Percentiles rank a stretch among this genome's conserved stretches.
Conservation (phyloP, 192 early-diverging fungal species). For the Coemansia sp. region DNA sequence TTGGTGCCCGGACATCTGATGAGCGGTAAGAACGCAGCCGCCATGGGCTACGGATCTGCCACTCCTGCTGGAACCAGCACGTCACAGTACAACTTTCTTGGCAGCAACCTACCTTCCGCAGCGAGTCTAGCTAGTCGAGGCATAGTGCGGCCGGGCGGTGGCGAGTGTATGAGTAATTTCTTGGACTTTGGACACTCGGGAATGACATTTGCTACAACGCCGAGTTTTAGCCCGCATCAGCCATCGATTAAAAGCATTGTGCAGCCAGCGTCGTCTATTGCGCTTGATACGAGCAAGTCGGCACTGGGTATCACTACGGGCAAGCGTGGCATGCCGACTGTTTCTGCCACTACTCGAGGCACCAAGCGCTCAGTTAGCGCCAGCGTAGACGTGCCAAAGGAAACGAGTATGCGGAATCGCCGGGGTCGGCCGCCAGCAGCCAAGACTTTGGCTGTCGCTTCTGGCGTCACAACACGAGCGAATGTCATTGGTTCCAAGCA, state of each 20-base stretch:
- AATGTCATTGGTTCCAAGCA: background rate
- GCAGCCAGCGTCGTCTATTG: background rate
- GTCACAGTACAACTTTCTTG: background rate
- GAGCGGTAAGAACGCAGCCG: background rate
- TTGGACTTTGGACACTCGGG: background rate
- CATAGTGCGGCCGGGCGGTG: background rate
- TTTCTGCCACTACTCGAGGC: background rate
- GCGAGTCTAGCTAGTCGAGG: background rate
- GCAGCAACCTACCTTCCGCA: background rate
- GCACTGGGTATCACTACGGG: background rate
- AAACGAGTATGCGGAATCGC: background rate
- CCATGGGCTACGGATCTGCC: background rate
- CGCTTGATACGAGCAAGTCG: background rate
- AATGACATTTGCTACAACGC: background rate
- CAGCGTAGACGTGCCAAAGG: background rate
- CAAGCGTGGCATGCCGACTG: background rate
- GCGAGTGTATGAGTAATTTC: constrained; percentile 1
- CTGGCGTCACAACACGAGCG: background rate
- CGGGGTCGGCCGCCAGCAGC: background rate
- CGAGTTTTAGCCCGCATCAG: background rate
- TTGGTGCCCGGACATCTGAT: background rate
- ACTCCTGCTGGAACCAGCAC: background rate
- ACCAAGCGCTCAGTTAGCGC: background rate
- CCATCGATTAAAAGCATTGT: constrained; percentile 2
- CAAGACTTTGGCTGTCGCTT: background rate